Evolutionary conservation across 306 rosid genomes (phyloP).

Genomic region (Pachyrhizus erosus): DNA sequence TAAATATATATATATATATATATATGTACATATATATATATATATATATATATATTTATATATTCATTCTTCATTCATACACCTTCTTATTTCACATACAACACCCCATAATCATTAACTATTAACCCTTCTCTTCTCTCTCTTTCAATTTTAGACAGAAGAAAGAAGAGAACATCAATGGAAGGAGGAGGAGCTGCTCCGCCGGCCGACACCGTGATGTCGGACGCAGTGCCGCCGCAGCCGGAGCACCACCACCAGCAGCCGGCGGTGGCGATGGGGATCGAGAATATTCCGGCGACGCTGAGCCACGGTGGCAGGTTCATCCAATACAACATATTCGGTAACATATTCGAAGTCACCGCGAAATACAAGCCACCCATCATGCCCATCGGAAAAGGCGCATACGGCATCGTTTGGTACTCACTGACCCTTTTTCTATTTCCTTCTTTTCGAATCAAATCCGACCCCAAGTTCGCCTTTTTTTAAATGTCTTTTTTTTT

Average conservation of each 20-base stretch:
- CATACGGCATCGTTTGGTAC: constrained; percentile 97
- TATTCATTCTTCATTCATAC: neutral
- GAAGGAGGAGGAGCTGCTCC: constrained; percentile 63
- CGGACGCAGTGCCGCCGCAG: constrained; percentile 61
- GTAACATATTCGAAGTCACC: constrained; percentile 87
- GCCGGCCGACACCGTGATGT: constrained; percentile 76
- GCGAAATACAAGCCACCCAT: constrained; percentile 96
- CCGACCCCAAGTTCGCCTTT: constrained; percentile 28
- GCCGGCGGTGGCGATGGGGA: constrained; percentile 48
- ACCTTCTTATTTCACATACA: too few relatives aligned
- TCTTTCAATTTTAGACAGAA: constrained; percentile 24
- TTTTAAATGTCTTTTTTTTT: neutral
- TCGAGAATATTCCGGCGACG: constrained; percentile 86
- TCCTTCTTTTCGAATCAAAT: constrained; percentile 5
- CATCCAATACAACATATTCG: constrained; percentile 94
- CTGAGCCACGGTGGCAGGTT: constrained; percentile 93
- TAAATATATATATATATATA: too few relatives aligned
- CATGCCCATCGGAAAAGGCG: constrained; percentile 99
- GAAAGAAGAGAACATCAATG: constrained; percentile 22
- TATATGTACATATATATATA: neutral
- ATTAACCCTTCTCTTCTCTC: constrained; percentile 19
- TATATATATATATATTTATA: neutral
- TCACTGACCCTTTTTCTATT: constrained; percentile 10
- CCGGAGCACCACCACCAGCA: constrained; percentile 51
- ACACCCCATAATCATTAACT: neutral